Percentiles rank a stretch among this genome's conserved stretches.
Evolutionary conservation across 345 rosid genomes (phyloP).

Genomic region (Viola odorata): DNA sequence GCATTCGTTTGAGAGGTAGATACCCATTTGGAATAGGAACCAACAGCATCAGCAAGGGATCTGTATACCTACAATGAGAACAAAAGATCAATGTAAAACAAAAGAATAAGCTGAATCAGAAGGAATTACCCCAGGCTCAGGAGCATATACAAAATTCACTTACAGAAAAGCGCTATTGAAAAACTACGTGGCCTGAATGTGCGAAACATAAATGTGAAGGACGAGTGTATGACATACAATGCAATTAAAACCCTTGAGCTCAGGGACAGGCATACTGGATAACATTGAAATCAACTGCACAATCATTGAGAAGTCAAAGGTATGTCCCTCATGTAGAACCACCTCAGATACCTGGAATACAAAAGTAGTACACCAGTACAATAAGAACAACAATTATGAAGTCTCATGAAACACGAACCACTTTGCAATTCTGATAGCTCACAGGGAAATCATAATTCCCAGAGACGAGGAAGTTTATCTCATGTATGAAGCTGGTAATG

Average conservation of each 20-base stretch:
- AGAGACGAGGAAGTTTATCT: background rate
- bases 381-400: background rate
- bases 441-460: background rate
- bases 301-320: conserved; percentile 65
- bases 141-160: background rate
- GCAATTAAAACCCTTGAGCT: conserved; percentile 70
- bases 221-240: conserved; percentile 54
- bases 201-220: conserved; percentile 5
- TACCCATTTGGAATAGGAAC: conserved; percentile 92
- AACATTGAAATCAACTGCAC: conserved; percentile 73
- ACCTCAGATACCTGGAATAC: conserved; percentile 78
- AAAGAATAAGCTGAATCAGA: background rate
- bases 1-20: conserved; percentile 56
- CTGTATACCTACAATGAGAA: conserved; percentile 69
- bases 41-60: conserved; percentile 85
- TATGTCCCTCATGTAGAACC: conserved; percentile 57
- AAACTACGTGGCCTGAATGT: no score
- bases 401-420: conserved; percentile 7
- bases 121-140: background rate
- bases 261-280: conserved; percentile 47
- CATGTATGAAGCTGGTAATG: no score
- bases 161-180: background rate
- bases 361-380: conserved; percentile 2
- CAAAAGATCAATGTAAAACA: conserved; percentile 3
- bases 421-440: background rate